Evolutionary conservation across 495 filamentous ascomycete genomes (phyloP).

Genomic region (Hypoxylon fragiforme): DNA sequence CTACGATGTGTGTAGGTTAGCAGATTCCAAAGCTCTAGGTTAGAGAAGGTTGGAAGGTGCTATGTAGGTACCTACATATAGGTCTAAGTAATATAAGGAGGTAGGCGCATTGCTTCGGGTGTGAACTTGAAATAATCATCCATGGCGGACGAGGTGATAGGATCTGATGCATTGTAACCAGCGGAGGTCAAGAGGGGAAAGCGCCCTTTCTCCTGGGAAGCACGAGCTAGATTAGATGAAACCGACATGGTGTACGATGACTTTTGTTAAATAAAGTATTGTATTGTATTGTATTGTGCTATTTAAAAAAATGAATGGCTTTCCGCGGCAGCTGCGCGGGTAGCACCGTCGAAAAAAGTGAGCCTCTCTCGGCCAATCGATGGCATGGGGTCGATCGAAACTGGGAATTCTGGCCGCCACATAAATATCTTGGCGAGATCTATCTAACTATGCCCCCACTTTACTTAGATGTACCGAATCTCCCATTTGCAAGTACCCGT

Average conservation of each 20-base stretch:
- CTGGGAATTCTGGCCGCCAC: constrained; percentile 34
- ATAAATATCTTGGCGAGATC: constrained; percentile 33
- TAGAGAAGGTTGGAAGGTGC: constrained; percentile 10
- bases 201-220: background rate
- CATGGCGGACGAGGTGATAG: too few relatives aligned
- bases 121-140: too few relatives aligned
- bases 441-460: constrained; percentile 5
- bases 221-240: background rate
- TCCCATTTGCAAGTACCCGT: constrained; percentile 10
- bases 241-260: constrained; percentile 7
- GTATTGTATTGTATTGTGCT: too few relatives aligned
- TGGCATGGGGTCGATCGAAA: constrained; percentile 22
- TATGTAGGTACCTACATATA: constrained; percentile 3
- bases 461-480: constrained; percentile 6
- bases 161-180: background rate
- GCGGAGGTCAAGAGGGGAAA: constrained; percentile 1
- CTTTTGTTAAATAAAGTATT: background rate
- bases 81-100: background rate
- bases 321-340: too few relatives aligned
- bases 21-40: constrained; percentile 11
- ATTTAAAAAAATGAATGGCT: too few relatives aligned
- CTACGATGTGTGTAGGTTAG: constrained; percentile 13
- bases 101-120: too few relatives aligned
- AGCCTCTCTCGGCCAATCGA: constrained; percentile 37
- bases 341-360: too few relatives aligned